Base-by-base conservation (phyloP, 1,284 basidiomycete species). In the Cystobasidium sp. region DNA sequence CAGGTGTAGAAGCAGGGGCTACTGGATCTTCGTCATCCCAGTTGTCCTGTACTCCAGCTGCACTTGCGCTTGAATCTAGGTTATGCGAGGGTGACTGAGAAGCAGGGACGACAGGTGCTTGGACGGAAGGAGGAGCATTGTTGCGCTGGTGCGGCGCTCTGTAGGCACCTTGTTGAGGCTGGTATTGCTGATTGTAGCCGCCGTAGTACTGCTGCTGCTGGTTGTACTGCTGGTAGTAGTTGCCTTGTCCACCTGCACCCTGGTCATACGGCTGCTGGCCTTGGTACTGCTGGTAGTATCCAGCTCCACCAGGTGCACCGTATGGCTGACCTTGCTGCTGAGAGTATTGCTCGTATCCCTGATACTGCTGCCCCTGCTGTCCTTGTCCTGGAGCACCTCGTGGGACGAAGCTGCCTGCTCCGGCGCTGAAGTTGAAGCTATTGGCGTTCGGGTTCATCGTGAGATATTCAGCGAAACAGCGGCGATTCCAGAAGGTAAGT, bases 41-140 rank as follows among this genome's bases (percentile, higher is more conserved):
- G 16, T 76, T 61, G 49, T 77, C 76, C 1, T 77, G 76, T 6
- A 72, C 74, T 14, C 70, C 75, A 7, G 78, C 41, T 6, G 76
- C 47, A 44, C 75, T 69, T 10, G 68, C 46, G 44, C 75, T n/a
- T 59, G 74, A 16, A 68, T 22, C 39, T 24, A 66, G 18, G 53
- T 66, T 66, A 31, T 47, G 47, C 52, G 64, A 66, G 37, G 65
- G 49, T 67, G 77, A 75, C 81, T 82, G 41, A 82, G 80, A 47
- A 83, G 76, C 75, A 81, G 80, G 69, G 82, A 83, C 65, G 72
- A 77, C 14, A 63, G 71, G 39, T 76, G 75, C 43, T 76, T 76
- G 66, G 76, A 69, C 37, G 68, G 75, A 52, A 58, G 67, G 41
- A 16, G 64, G 64, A 3, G 64, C 64, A 52, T 47, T 31, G 31